A percentile compares a stretch with the other conserved stretches of the same genome.
phyloP scores from a whole-genome alignment of 176 grass and related monocot species.

The Aegilops speltoides region DNA sequence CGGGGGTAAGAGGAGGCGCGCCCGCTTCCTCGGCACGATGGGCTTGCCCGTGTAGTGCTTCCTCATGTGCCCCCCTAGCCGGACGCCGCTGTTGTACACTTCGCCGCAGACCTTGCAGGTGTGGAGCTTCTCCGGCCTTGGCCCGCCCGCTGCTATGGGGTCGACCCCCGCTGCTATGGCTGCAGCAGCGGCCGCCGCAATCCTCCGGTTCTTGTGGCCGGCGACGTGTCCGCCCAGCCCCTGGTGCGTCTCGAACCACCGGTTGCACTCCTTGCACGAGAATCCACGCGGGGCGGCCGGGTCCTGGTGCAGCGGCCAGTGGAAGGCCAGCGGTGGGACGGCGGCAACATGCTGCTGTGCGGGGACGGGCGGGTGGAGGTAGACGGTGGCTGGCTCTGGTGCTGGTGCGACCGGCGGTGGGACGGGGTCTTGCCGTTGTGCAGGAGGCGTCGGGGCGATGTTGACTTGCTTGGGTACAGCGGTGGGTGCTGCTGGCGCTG shows the following conservation, averaged over 20 bases:
- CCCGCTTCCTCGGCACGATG: constrained; percentile 6
- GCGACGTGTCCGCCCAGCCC: constrained; percentile 39
- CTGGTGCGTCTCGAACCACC: constrained; percentile 24
- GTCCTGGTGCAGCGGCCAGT: neutral
- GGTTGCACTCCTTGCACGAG: constrained; percentile 19
- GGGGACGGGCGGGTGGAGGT: neutral
- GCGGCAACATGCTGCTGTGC: neutral
- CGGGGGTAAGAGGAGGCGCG: neutral
- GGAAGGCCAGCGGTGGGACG: neutral
- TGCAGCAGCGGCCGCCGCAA: neutral
- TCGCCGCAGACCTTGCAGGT: neutral
- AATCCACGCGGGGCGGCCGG: neutral
- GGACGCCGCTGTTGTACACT: constrained; percentile 1
- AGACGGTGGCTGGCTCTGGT: neutral
- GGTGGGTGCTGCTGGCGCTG: neutral
- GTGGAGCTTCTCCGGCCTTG: neutral
- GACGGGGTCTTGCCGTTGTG: neutral
- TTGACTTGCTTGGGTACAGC: neutral
- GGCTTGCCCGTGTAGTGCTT: constrained; percentile 13
- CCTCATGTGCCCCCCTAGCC: constrained; percentile 53
- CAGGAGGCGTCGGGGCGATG: neutral
- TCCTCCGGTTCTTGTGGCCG: constrained; percentile 38
- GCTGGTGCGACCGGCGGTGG: neutral
- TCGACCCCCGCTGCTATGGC: constrained; percentile 4
- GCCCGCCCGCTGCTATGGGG: neutral